Percentiles rank a stretch among this genome's conserved stretches.
These are phyloP conservation scores for Cucurbitaria berberidis DNA, from an alignment of 2,329 filamentous ascomycete genomes.

Conservation along the genomic window DNA sequence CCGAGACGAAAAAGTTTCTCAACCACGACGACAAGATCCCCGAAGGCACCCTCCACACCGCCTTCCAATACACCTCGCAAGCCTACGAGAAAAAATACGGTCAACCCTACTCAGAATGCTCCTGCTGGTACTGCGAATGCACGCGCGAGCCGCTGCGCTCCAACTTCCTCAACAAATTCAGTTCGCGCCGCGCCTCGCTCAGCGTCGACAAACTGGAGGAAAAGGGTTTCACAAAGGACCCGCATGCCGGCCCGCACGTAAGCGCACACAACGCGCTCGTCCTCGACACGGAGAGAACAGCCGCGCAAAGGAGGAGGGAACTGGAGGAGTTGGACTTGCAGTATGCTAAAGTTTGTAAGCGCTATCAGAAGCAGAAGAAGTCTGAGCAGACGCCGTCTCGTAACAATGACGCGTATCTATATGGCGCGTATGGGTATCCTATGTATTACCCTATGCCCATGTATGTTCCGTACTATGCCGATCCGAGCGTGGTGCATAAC, in stretches of 20 bases:
- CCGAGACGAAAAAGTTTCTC: slow-evolving; percentile 64
- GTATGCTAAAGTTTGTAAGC: slow-evolving; percentile 57
- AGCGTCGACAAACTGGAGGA: slow-evolving; percentile 7
- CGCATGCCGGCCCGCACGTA: slow-evolving; percentile 70
- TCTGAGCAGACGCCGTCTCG: slow-evolving; percentile 43
- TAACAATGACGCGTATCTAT: slow-evolving; percentile 35
- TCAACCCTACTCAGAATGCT: slow-evolving; percentile 76
- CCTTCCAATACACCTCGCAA: slow-evolving; percentile 76
- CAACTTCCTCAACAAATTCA: slow-evolving; percentile 44
- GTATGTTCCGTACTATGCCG: slow-evolving; percentile 56
- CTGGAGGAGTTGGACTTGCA: slow-evolving; percentile 58
- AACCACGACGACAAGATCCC: slow-evolving; percentile 87
- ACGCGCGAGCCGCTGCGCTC: slow-evolving; percentile 63
- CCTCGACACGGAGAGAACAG: slow-evolving; percentile 21
- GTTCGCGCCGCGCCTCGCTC: slow-evolving; percentile 45
- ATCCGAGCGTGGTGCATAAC: slow-evolving; percentile 44
- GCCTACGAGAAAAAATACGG: slow-evolving; percentile 69
- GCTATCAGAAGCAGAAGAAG: slow-evolving; percentile 45
- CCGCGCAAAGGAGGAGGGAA: slow-evolving; percentile 21
- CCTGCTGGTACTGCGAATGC: slow-evolving; percentile 84
- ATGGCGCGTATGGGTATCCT: slow-evolving; percentile 53
- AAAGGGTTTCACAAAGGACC: slow-evolving; percentile 50
- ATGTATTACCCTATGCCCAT: slow-evolving; percentile 48
- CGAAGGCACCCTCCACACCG: slow-evolving; percentile 66
- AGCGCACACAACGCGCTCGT: slow-evolving; percentile 73